phyloP scores from a whole-genome alignment of 2,329 filamentous ascomycete genomes.

The Fusarium virguliforme region DNA sequence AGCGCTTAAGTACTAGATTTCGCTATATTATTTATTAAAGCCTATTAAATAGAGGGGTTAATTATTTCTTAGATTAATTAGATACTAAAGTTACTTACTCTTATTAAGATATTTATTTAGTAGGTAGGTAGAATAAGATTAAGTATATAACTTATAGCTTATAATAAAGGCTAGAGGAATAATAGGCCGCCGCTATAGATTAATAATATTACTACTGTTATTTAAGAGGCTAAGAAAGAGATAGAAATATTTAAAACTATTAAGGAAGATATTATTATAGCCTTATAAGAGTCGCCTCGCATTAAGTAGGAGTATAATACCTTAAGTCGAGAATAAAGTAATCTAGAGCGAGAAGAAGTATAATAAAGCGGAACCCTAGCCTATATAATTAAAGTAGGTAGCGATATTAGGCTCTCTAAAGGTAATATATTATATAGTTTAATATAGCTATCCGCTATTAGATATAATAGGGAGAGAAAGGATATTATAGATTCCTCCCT shows the following conservation, averaged over 20 bases:
- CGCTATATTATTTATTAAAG: neutral
- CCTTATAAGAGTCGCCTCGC: conserved; percentile 7
- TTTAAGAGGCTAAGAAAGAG: neutral
- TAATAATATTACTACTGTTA: too few species aligned
- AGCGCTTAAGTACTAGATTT: neutral
- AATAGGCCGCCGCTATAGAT: neutral
- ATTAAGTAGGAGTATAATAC: neutral
- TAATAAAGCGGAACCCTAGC: neutral
- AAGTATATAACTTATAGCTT: too few species aligned
- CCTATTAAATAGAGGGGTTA: too few species aligned
- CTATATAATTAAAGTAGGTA: neutral
- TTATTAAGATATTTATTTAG: neutral
- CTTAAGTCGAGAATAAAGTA: neutral
- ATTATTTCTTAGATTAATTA: neutral
- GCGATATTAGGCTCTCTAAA: too few species aligned
- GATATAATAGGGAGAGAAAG: too few species aligned
- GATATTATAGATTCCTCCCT: too few species aligned
- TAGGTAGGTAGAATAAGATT: neutral
- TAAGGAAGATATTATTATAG: neutral
- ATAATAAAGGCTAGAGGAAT: neutral
- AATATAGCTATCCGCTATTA: too few species aligned
- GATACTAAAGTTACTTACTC: neutral
- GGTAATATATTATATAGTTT: too few species aligned
- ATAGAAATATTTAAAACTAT: neutral
- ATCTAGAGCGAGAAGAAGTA: neutral